phyloP scores from a whole-genome alignment of 768 basidiomycete genomes.

The Suillus alpinus region DNA sequence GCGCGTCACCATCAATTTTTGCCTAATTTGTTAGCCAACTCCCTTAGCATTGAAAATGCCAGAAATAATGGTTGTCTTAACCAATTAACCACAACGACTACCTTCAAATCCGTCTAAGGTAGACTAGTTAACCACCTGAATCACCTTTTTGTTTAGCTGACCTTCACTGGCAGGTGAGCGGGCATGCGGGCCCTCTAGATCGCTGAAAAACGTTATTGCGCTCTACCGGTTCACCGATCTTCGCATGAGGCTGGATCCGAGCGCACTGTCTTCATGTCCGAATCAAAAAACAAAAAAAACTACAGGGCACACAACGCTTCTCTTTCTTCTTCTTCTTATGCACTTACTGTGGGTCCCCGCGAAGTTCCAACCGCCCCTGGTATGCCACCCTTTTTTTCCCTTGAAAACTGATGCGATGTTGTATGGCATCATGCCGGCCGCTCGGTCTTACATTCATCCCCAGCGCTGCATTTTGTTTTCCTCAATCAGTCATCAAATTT shows the following conservation, averaged over 20 bases:
- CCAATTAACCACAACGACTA: too few relatives aligned
- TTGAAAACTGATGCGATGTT: background rate
- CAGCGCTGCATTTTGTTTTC: background rate
- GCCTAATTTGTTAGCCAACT: slow-evolving; percentile 11
- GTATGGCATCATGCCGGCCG: background rate
- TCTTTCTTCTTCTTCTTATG: background rate
- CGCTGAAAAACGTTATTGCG: background rate
- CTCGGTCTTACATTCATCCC: background rate
- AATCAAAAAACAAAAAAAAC: background rate
- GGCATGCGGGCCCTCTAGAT: background rate
- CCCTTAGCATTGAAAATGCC: slow-evolving; percentile 2
- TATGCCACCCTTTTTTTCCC: background rate
- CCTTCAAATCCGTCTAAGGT: too few relatives aligned
- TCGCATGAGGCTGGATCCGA: background rate
- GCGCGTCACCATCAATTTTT: slow-evolving; percentile 26
- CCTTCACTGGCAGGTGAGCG: background rate
- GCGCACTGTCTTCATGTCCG: background rate
- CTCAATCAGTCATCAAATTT: background rate
- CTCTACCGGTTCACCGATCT: background rate
- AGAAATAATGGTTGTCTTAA: background rate
- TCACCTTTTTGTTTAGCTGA: background rate
- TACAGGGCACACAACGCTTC: background rate
- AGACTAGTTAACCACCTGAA: background rate
- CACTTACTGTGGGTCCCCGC: background rate
- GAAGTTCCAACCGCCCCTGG: background rate